phyloP scores from a whole-genome alignment of 202 grass and related monocot genomes.

The Musa balbisiana region DNA sequence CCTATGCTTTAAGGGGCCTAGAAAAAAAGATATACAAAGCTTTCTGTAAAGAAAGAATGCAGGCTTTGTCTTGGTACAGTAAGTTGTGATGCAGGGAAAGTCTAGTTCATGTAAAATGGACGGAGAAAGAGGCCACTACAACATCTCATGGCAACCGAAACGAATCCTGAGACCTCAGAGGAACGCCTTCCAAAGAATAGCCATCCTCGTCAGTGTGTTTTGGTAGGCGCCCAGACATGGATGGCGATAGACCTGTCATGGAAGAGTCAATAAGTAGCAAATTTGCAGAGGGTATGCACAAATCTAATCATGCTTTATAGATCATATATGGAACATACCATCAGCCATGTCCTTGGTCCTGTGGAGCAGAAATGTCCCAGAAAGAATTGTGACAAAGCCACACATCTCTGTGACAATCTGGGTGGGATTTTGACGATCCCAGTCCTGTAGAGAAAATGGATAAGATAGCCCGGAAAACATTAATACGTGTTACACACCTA shows the following conservation, averaged over 20 bases:
- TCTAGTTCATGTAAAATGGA: background rate
- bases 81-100: background rate
- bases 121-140: background rate
- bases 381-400: constrained; percentile 72
- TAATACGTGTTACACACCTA: background rate
- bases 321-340: constrained; percentile 12
- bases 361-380: constrained; percentile 75
- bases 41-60: constrained; percentile 1
- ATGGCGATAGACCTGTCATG: constrained; percentile 35
- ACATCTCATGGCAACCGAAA: constrained; percentile 31
- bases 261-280: background rate
- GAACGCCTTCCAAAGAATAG: constrained; percentile 42
- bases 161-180: constrained; percentile 52
- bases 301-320: background rate
- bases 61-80: background rate
- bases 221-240: constrained; percentile 26
- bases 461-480: background rate
- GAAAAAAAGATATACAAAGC: constrained; percentile 13
- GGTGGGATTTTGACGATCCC: constrained; percentile 72
- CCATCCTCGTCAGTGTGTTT: constrained; percentile 39
- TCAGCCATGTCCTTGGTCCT: constrained; percentile 74
- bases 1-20: constrained; percentile 2
- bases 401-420: constrained; percentile 80
- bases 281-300: background rate
- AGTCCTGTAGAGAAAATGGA: constrained; percentile 35